Base-by-base conservation (phyloP, 177 flowering plant genomes). In the Telopea speciosissima region DNA sequence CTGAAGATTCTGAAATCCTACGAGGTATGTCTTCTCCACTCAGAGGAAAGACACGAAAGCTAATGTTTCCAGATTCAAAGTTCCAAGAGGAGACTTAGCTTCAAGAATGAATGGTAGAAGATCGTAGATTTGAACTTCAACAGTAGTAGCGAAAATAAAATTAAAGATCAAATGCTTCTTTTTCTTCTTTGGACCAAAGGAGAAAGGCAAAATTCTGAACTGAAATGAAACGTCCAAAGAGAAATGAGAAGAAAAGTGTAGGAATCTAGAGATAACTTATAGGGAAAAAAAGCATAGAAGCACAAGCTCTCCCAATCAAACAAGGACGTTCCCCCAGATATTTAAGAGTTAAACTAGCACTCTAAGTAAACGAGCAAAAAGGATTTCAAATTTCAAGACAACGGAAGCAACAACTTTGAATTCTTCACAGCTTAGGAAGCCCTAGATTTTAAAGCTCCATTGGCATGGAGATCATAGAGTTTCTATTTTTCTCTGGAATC, bases 391-490 rank as follows among this genome's bases (percentile, higher is more conserved):
- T 45, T 64, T 24, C 52, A 73, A 24, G 21, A 62, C 21, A 24
- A 12, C 45, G 14, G 24, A 24, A 68, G 40, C 67, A 1, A 44
- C 52, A 24, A 22, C 19, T 58, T 44, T 17, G 36, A 52, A n/a
- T 31, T 69, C 63, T 67, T 5, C 24, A 33, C 68, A 54, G 26
- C 68, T 69, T 8, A 52, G 33, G 0, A 63, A 25, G 63, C 65
- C 59, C 69, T 69, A 69, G 62, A 63, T 66, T 63, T 49, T 13
- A 21, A 60, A 60, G 63, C 76, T 64, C 59, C 76, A 58, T 56
- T 17, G 66, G 36, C 65, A 74, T n/a, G n/a, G n/a, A n/a, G n/a
- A n/a, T n/a, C n/a, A n/a, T n/a, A n/a, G n/a, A n/a, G n/a, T n/a
- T n/a, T n/a, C n/a, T n/a, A n/a, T n/a, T n/a, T n/a, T n/a, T n/a